These are phyloP conservation scores for Hericium erinaceus DNA, from an alignment of 768 basidiomycete genomes.

Conservation along the genomic window DNA sequence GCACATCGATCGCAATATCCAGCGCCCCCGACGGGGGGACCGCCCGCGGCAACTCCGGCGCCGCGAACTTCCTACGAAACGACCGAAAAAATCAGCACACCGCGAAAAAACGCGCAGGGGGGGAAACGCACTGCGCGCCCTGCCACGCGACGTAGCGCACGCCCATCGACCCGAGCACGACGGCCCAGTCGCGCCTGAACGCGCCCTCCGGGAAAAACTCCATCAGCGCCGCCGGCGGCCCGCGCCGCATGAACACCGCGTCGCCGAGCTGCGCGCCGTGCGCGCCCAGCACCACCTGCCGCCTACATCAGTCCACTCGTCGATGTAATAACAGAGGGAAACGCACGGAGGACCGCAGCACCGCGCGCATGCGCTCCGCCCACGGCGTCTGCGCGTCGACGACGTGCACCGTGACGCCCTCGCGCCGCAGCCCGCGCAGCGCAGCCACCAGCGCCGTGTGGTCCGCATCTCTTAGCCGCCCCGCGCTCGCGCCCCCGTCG, in stretches of 20 bases:
- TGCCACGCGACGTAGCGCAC: conserved; percentile 11
- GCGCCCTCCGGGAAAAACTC: conserved; percentile 10
- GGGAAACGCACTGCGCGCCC: conserved; percentile 5
- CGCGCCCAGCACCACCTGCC: conserved; percentile 9
- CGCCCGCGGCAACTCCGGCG: neutral
- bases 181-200: conserved; percentile 11
- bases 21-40: neutral
- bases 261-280: conserved; percentile 9
- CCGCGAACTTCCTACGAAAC: conserved; percentile 7
- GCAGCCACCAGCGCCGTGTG: conserved; percentile 54
- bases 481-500: conserved; percentile 15
- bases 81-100: neutral
- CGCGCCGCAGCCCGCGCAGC: conserved; percentile 36
- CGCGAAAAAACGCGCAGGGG: neutral
- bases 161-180: conserved; percentile 10
- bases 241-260: conserved; percentile 9
- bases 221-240: conserved; percentile 5
- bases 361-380: conserved; percentile 10
- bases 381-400: conserved; percentile 8
- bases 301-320: neutral
- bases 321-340: neutral
- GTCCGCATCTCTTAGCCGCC: conserved; percentile 43
- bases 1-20: conserved; percentile 7
- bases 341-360: conserved; percentile 11
- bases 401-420: conserved; percentile 5